These are phyloP conservation scores for Polygonum aviculare DNA, from an alignment of 148 eudicot species.

Conservation along the genomic window DNA sequence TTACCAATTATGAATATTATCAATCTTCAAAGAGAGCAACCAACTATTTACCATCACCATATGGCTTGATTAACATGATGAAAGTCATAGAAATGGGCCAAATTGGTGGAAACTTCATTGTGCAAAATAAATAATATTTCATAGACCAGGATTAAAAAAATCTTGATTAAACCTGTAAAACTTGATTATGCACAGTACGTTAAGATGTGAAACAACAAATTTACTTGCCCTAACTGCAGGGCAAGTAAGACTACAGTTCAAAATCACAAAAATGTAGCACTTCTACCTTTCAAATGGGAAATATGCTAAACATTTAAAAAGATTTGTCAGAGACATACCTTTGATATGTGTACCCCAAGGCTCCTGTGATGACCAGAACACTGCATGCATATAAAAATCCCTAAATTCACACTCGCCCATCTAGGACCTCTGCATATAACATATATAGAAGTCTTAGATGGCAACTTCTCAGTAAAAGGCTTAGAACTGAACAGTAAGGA, in stretches of 20 bases:
- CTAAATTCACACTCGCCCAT: conserved; percentile 99
- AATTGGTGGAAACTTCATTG: neutral
- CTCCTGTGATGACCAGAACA: conserved; percentile 98
- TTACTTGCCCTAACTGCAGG: neutral
- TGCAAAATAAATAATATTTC: neutral
- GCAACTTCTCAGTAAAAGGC: neutral
- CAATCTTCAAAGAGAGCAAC: neutral
- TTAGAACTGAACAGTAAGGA: neutral
- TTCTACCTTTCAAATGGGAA: neutral
- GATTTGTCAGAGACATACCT: conserved; percentile 39
- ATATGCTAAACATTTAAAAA: neutral
- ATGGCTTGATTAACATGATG: neutral
- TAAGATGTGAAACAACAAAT: neutral
- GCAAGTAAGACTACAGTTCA: neutral
- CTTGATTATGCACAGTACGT: neutral
- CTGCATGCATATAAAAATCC: conserved; percentile 97
- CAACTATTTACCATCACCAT: neutral
- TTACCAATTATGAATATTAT: neutral
- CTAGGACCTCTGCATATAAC: conserved; percentile 77
- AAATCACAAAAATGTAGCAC: neutral
- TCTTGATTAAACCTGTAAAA: neutral
- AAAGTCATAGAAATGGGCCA: neutral
- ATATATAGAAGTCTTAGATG: neutral
- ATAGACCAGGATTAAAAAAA: neutral
- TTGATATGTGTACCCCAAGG: conserved; percentile 96